Conservation (phyloP, 345 rosid species). For the Clarkia xantiana region DNA sequence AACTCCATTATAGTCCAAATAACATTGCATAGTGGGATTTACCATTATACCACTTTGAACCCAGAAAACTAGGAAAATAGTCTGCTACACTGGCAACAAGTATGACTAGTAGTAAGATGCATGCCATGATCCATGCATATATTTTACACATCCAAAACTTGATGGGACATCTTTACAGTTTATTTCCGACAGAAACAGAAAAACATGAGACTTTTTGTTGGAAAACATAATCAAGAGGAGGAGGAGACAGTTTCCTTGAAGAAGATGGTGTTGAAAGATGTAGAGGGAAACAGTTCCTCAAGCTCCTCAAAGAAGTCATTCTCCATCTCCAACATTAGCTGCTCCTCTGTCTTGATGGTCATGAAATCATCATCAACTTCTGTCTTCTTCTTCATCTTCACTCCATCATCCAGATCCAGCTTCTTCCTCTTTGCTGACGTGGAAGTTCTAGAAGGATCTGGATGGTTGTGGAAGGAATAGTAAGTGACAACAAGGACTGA, state of each 20-base stretch:
- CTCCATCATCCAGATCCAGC: constrained; percentile 2
- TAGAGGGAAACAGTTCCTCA: constrained; percentile 43
- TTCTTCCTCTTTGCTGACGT: not conserved
- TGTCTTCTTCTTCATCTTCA: constrained; percentile 10
- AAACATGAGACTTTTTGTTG: not conserved
- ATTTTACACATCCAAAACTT: too few species aligned
- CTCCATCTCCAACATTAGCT: constrained; percentile 20
- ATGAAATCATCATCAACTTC: constrained; percentile 2
- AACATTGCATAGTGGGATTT: too few species aligned
- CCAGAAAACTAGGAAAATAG: too few species aligned
- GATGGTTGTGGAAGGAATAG: constrained; percentile 53
- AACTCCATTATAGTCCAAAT: too few species aligned
- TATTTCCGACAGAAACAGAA: not conserved
- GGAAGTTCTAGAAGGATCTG: constrained; percentile 21
- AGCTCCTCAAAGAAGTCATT: constrained; percentile 66
- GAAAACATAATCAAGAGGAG: constrained; percentile 22
- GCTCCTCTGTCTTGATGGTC: not conserved
- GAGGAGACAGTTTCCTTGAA: constrained; percentile 43
- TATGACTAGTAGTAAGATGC: too few species aligned
- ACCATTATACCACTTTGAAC: too few species aligned
- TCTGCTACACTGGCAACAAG: too few species aligned
- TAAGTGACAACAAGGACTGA: constrained; percentile 52
- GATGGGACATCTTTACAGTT: too few species aligned
- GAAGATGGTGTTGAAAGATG: constrained; percentile 30
- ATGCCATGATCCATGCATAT: too few species aligned